These are phyloP conservation scores for Leccinum boreale DNA, from an alignment of 768 basidiomycete genomes.

Conservation along the genomic window DNA sequence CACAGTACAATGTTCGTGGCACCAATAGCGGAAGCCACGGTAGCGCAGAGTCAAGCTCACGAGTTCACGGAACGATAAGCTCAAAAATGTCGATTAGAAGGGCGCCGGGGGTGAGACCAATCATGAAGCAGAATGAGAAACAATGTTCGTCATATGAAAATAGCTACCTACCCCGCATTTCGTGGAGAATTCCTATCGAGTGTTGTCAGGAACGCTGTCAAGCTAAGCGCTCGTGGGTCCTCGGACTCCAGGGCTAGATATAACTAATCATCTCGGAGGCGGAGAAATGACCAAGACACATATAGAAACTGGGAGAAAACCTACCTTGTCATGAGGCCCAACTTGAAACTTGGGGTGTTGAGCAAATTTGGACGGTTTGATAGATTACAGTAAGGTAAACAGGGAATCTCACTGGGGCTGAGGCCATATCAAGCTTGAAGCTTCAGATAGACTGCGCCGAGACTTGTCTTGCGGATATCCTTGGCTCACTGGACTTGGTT, in stretches of 20 bases:
- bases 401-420: not conserved
- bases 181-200: not conserved
- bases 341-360: not conserved
- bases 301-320: not conserved
- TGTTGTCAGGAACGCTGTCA: constrained; percentile 3
- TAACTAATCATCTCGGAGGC: constrained; percentile 1
- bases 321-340: not conserved
- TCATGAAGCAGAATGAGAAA: not conserved
- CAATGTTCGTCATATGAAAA: not conserved
- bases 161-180: not conserved
- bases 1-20: not conserved
- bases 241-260: constrained; percentile 4
- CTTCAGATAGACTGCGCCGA: not conserved
- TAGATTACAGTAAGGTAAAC: not conserved
- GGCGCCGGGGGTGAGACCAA: not conserved
- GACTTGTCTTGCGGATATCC: not conserved
- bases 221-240: not conserved
- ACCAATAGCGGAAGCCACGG: not conserved
- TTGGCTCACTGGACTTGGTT: not conserved
- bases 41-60: not conserved
- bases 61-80: not conserved
- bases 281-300: not conserved
- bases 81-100: not conserved
- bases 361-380: not conserved
- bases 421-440: not conserved